Evolutionary conservation across 192 early-diverging fungal species (phyloP).

Genomic region (Mortierella claussenii): DNA sequence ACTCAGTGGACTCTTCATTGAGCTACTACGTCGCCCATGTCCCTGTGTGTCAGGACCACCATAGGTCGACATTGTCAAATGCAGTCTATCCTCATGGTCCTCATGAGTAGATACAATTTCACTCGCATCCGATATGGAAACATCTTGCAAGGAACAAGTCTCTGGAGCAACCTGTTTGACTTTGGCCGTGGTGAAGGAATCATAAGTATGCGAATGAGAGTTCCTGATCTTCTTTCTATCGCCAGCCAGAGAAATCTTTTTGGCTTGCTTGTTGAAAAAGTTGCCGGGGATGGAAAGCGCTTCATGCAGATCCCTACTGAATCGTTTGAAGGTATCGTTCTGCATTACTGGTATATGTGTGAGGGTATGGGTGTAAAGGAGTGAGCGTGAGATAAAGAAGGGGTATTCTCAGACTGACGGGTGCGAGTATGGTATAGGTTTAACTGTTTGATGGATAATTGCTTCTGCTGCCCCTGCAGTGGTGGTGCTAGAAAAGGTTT

Average conservation of each 20-base stretch:
- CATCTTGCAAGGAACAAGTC: neutral
- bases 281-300: conserved; percentile 18
- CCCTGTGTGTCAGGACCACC: too few relatives aligned
- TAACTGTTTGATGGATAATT: too few relatives aligned
- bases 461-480: too few relatives aligned
- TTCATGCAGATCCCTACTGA: conserved; percentile 33
- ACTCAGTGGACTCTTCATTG: conserved; percentile 4
- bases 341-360: conserved; percentile 18
- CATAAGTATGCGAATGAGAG: neutral
- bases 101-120: conserved; percentile 6
- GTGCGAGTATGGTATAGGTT: too few relatives aligned
- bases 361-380: neutral
- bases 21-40: too few relatives aligned
- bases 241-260: conserved; percentile 14
- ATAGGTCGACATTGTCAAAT: too few relatives aligned
- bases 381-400: neutral
- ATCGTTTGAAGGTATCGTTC: conserved; percentile 34
- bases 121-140: neutral
- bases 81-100: too few relatives aligned
- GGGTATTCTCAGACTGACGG: too few relatives aligned
- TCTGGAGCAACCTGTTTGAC: conserved; percentile 1
- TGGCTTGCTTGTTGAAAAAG: conserved; percentile 26
- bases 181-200: neutral
- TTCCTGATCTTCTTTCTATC: neutral
- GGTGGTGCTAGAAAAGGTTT: too few relatives aligned